Evolutionary conservation across 2,329 filamentous ascomycete species (phyloP).

Genomic region (Alternaria brassicicola): DNA sequence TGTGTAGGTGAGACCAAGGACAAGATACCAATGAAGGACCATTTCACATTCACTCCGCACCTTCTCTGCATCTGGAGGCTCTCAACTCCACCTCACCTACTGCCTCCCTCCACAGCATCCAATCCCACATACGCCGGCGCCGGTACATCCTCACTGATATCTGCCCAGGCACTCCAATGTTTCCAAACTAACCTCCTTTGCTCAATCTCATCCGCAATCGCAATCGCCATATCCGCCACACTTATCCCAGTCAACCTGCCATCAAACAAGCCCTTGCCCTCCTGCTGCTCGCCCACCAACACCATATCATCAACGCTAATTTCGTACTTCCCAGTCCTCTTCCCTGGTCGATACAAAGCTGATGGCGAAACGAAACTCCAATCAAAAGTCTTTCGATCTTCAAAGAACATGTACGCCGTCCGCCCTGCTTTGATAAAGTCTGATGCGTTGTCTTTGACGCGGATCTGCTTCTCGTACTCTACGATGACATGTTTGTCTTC

Average conservation of each 20-base stretch:
- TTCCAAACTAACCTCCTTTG: constrained; percentile 32
- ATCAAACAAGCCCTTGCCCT: constrained; percentile 35
- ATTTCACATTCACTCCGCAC: neutral
- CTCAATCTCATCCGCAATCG: constrained; percentile 46
- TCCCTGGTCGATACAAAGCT: constrained; percentile 44
- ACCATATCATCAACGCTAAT: constrained; percentile 43
- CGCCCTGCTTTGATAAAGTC: constrained; percentile 44
- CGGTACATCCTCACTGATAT: constrained; percentile 38
- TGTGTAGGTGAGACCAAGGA: constrained; percentile 18
- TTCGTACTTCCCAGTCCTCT: constrained; percentile 41
- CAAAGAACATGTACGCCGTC: constrained; percentile 47
- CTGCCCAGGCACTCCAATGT: constrained; percentile 43
- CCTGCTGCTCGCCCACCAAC: constrained; percentile 30
- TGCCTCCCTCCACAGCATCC: constrained; percentile 27
- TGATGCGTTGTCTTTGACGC: constrained; percentile 29
- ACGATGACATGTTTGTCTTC: constrained; percentile 23
- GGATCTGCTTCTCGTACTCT: constrained; percentile 34
- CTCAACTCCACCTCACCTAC: neutral
- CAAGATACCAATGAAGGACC: neutral
- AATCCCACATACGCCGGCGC: constrained; percentile 34
- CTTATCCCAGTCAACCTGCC: constrained; percentile 42
- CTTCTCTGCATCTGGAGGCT: neutral
- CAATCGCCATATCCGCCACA: constrained; percentile 44
- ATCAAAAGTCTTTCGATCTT: constrained; percentile 40
- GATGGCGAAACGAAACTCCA: constrained; percentile 46